phyloP scores from a whole-genome alignment of 1,284 basidiomycete species.

The Leucoagaricus sp. region DNA sequence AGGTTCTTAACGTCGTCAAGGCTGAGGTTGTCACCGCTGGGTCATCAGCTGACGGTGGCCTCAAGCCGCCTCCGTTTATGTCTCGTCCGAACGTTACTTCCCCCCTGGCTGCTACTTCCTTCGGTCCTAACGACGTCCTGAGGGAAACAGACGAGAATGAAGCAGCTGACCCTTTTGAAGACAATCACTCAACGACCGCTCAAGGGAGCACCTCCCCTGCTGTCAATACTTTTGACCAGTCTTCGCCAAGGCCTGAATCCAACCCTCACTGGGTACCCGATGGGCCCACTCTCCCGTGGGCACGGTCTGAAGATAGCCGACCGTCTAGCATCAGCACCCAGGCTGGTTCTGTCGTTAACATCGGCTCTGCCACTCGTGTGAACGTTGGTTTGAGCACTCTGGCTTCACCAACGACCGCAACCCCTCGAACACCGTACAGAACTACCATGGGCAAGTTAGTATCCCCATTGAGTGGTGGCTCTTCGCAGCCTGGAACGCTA shows the following conservation, averaged over 20 bases:
- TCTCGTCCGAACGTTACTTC: slow-evolving; percentile 54
- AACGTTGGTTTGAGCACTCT: slow-evolving; percentile 50
- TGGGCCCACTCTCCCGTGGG: slow-evolving; percentile 42
- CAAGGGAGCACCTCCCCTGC: slow-evolving; percentile 39
- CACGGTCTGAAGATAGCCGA: slow-evolving; percentile 42
- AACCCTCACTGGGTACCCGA: slow-evolving; percentile 38
- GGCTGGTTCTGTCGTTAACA: slow-evolving; percentile 62
- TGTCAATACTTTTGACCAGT: slow-evolving; percentile 44
- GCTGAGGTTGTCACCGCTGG: slow-evolving; percentile 74
- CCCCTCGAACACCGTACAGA: slow-evolving; percentile 48
- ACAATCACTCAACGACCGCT: slow-evolving; percentile 50
- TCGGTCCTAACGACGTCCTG: slow-evolving; percentile 67
- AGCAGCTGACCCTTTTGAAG: slow-evolving; percentile 62
- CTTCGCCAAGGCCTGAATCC: slow-evolving; percentile 25
- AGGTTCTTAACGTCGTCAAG: slow-evolving; percentile 73
- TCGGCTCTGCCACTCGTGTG: slow-evolving; percentile 63
- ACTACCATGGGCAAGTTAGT: slow-evolving; percentile 64
- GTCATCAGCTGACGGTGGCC: slow-evolving; percentile 34
- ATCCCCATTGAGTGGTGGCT: slow-evolving; percentile 40
- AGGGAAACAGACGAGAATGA: slow-evolving; percentile 51
- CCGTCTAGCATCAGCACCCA: slow-evolving; percentile 64
- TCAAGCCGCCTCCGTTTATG: slow-evolving; percentile 38
- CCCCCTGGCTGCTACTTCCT: slow-evolving; percentile 70
- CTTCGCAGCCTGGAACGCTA: slow-evolving; percentile 36
- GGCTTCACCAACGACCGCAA: slow-evolving; percentile 29